phyloP scores from a whole-genome alignment of 1,139 yeast genomes.

The Geotrichum restrictum region DNA sequence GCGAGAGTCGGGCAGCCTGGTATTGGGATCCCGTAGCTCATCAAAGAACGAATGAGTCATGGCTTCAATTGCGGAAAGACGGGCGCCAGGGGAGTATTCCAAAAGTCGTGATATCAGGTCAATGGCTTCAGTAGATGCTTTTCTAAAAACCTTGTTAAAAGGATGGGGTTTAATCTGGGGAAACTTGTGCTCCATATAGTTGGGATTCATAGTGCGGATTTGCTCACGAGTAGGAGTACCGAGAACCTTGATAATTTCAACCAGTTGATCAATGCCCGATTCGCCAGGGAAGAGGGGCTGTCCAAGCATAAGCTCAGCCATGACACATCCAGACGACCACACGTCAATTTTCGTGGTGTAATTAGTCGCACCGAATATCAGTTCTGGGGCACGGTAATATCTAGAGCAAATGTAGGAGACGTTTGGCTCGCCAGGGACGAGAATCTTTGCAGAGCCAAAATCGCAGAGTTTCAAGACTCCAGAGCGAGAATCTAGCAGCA shows the following conservation, averaged over 20 bases:
- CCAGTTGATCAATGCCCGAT: slow-evolving; percentile 94
- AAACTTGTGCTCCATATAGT: slow-evolving; percentile 94
- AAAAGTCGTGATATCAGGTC: slow-evolving; percentile 57
- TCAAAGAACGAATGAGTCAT: slow-evolving; percentile 74
- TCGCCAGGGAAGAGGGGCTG: slow-evolving; percentile 98
- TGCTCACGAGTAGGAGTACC: slow-evolving; percentile 95
- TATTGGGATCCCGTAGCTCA: slow-evolving; percentile 57
- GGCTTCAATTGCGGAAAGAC: slow-evolving; percentile 67
- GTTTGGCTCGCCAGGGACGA: slow-evolving; percentile 89
- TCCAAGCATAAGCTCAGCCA: slow-evolving; percentile 92
- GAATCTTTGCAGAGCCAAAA: slow-evolving; percentile 95
- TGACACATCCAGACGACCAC: slow-evolving; percentile 98
- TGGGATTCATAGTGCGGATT: slow-evolving; percentile 92
- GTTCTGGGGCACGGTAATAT: slow-evolving; percentile 92
- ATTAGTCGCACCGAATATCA: slow-evolving; percentile 85
- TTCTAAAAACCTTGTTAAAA: slow-evolving; percentile 73
- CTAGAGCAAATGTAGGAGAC: slow-evolving; percentile 95
- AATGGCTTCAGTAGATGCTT: slow-evolving; percentile 56
- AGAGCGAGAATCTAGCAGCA: slow-evolving; percentile 77
- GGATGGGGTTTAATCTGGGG: slow-evolving; percentile 96
- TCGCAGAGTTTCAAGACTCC: slow-evolving; percentile 92
- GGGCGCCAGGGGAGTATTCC: slow-evolving; percentile 70
- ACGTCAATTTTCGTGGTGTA: slow-evolving; percentile 94
- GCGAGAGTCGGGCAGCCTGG: slow-evolving; percentile 51
- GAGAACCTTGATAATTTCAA: slow-evolving; percentile 89